These are phyloP conservation scores for Fistulifera pelliculosa DNA, from an alignment of 108 stramenopile species.

Conservation along the genomic window DNA sequence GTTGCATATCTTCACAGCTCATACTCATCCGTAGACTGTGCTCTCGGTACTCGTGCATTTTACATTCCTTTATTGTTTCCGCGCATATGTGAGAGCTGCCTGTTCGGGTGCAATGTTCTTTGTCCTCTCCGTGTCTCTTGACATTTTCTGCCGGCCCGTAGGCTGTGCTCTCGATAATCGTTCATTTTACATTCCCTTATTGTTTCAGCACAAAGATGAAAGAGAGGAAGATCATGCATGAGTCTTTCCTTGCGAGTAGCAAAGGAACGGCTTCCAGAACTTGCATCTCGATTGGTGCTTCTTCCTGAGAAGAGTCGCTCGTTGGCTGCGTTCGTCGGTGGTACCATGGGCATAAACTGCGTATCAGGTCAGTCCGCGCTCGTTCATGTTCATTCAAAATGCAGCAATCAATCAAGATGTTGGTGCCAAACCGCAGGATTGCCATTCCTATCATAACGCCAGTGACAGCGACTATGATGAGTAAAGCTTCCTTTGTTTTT, in stretches of 20 bases:
- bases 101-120: background rate
- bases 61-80: background rate
- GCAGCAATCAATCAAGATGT: constrained; percentile 1
- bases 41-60: background rate
- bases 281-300: background rate
- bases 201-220: background rate
- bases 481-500: background rate
- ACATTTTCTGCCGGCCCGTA: background rate
- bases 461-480: background rate
- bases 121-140: background rate
- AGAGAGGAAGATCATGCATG: background rate
- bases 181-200: background rate
- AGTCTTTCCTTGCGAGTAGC: background rate
- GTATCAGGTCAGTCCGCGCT: background rate
- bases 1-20: background rate
- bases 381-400: background rate
- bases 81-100: background rate
- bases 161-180: background rate
- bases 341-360: background rate
- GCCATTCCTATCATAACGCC: background rate
- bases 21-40: background rate
- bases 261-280: too few relatives aligned
- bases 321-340: background rate
- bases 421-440: constrained; percentile 1
- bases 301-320: background rate